Evolutionary conservation across 2,329 filamentous ascomycete genomes (phyloP).

Genomic region (Ustulina deusta): DNA sequence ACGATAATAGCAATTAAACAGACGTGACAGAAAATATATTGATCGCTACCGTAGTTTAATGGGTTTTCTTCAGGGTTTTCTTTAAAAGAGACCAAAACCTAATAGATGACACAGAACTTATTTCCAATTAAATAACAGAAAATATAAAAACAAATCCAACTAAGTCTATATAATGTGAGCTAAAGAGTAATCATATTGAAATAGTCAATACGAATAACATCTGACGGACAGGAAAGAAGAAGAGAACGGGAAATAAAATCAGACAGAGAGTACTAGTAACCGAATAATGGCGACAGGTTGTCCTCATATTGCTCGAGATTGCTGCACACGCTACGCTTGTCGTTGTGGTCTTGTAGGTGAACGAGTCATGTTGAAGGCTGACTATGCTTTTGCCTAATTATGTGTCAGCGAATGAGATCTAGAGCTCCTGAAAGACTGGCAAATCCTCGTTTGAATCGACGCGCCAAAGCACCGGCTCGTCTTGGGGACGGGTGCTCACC

Average conservation of each 20-base stretch:
- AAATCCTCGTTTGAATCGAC: slow-evolving; percentile 17
- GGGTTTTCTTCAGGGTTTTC: no score
- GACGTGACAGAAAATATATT: no score
- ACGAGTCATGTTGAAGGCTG: no score
- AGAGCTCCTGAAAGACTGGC: slow-evolving; percentile 19
- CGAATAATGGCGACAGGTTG: background rate
- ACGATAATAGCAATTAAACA: no score
- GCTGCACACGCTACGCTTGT: background rate
- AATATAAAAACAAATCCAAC: no score
- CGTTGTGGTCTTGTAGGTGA: no score
- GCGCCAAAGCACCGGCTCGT: background rate
- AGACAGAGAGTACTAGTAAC: background rate
- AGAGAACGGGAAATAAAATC: slow-evolving; percentile 7
- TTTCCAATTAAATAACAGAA: background rate
- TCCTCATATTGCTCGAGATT: background rate
- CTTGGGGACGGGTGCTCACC: slow-evolving; percentile 14
- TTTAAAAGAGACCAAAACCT: background rate
- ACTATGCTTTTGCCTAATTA: slow-evolving; percentile 4
- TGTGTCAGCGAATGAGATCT: slow-evolving; percentile 12
- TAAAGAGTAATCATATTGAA: background rate
- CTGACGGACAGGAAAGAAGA: background rate
- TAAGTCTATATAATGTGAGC: no score
- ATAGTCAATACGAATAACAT: background rate
- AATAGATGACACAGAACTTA: background rate
- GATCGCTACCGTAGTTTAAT: no score